Percentiles rank a stretch among this genome's conserved stretches.
These are phyloP conservation scores for Apiotrichum brassicae DNA, from an alignment of 1,284 basidiomycete genomes.

Conservation along the genomic window DNA sequence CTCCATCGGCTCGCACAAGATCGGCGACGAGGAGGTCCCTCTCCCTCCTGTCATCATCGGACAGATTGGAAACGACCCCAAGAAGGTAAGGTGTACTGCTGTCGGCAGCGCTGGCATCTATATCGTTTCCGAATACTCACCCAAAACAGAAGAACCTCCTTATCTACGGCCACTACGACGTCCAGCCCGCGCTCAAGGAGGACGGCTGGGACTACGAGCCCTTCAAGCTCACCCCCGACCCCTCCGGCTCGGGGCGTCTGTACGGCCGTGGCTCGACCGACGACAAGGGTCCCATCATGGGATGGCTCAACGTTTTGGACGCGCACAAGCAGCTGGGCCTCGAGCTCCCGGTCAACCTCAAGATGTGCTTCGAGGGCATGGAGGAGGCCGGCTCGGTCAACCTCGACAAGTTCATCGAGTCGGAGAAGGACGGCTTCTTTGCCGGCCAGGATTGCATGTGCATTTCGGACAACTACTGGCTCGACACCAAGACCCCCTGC, in stretches of 20 bases:
- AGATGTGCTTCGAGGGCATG: conserved; percentile 97
- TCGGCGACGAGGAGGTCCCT: conserved; percentile 67
- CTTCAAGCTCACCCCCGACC: conserved; percentile 68
- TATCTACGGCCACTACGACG: conserved; percentile 77
- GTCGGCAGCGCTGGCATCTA: too few species aligned
- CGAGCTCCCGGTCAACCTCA: conserved; percentile 86
- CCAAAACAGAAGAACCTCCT: conserved; percentile 68
- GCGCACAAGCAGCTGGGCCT: conserved; percentile 69
- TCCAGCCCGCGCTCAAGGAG: conserved; percentile 54
- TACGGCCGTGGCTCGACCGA: conserved; percentile 87
- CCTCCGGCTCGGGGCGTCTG: conserved; percentile 49
- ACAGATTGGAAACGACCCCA: conserved; percentile 70
- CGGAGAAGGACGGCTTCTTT: conserved; percentile 79
- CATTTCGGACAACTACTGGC: conserved; percentile 58
- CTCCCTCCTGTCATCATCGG: conserved; percentile 87
- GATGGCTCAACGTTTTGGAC: conserved; percentile 92
- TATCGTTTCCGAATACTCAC: neutral
- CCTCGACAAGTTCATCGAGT: conserved; percentile 79
- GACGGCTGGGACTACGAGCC: conserved; percentile 93
- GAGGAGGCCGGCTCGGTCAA: conserved; percentile 94
- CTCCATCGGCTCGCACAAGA: conserved; percentile 71
- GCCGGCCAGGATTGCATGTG: conserved; percentile 89
- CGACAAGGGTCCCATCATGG: conserved; percentile 87
- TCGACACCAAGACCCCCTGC: conserved; percentile 48
- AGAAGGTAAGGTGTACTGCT: conserved; percentile 52